phyloP scores from a whole-genome alignment of 2,329 filamentous ascomycete species.

The Helotiales sp. region DNA sequence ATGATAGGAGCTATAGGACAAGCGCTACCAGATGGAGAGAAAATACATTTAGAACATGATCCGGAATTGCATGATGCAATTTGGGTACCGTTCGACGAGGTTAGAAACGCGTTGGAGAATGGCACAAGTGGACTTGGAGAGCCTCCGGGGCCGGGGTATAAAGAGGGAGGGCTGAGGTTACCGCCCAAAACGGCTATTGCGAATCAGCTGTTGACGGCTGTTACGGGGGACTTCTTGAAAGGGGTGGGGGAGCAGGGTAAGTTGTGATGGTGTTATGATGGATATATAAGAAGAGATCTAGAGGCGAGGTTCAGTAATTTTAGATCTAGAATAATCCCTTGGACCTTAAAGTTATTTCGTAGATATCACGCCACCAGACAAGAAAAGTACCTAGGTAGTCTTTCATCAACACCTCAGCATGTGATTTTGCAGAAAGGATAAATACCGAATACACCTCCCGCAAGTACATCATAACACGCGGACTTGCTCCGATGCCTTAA shows the following conservation, averaged over 20 bases:
- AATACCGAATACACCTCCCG: too few species aligned
- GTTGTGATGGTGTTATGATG: conserved; percentile 21
- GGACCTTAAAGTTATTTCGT: neutral
- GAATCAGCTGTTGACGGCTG: conserved; percentile 80
- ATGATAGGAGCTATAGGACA: conserved; percentile 91
- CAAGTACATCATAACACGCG: too few species aligned
- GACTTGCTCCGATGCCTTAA: too few species aligned
- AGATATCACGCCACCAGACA: too few species aligned
- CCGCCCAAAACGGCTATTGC: conserved; percentile 90
- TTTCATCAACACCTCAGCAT: too few species aligned
- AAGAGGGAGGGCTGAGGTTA: conserved; percentile 74
- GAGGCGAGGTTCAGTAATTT: conserved; percentile 4
- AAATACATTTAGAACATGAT: conserved; percentile 80
- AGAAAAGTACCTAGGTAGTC: too few species aligned
- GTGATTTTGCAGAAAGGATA: too few species aligned
- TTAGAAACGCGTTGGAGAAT: conserved; percentile 68
- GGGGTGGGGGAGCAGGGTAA: conserved; percentile 26
- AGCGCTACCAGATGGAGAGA: conserved; percentile 77
- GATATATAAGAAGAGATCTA: conserved; percentile 1
- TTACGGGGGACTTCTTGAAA: conserved; percentile 70
- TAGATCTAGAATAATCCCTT: conserved; percentile 9
- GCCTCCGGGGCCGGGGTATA: conserved; percentile 63
- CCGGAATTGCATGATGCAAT: conserved; percentile 86
- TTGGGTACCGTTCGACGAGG: conserved; percentile 84
- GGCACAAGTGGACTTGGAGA: conserved; percentile 70